Percentiles rank a stretch among this genome's conserved stretches.
Evolutionary conservation across 495 filamentous ascomycete genomes (phyloP).

Genomic region (Talaromyces stipitatus): DNA sequence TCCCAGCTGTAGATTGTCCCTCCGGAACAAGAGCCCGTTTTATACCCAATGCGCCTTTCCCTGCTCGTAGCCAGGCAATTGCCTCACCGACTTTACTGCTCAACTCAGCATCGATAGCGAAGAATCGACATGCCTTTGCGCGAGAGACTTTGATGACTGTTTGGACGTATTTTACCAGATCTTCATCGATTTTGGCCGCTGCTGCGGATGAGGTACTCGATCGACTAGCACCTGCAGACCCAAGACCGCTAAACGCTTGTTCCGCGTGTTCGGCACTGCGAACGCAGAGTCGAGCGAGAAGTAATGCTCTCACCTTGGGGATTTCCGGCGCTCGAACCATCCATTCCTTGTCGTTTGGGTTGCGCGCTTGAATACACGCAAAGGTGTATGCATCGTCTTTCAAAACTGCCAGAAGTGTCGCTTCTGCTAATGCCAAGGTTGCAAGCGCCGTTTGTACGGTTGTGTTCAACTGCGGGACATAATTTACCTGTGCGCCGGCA

Average conservation of each 20-base stretch:
- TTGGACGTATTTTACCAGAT: conserved; percentile 61
- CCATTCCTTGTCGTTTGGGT: conserved; percentile 79
- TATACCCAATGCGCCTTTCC: conserved; percentile 61
- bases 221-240: conserved; percentile 23
- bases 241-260: conserved; percentile 41
- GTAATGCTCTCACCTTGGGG: conserved; percentile 76
- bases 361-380: conserved; percentile 64
- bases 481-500: not conserved
- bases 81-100: conserved; percentile 70
- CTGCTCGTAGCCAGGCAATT: conserved; percentile 76
- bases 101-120: conserved; percentile 81
- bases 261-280: conserved; percentile 49
- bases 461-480: conserved; percentile 6
- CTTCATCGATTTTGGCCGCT: conserved; percentile 47
- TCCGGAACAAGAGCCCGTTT: conserved; percentile 12
- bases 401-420: conserved; percentile 78
- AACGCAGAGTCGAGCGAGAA: conserved; percentile 85
- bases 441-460: conserved; percentile 59
- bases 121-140: conserved; percentile 81
- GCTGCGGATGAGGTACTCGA: conserved; percentile 16
- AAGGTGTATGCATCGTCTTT: conserved; percentile 92
- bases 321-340: conserved; percentile 84
- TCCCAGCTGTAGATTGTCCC: conserved; percentile 14
- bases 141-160: conserved; percentile 64
- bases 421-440: conserved; percentile 72